Evolutionary conservation across 2,329 filamentous ascomycete genomes (phyloP), one percentile per base, ranked within the genome.

Genomic region (Aureobasidium sp.): DNA sequence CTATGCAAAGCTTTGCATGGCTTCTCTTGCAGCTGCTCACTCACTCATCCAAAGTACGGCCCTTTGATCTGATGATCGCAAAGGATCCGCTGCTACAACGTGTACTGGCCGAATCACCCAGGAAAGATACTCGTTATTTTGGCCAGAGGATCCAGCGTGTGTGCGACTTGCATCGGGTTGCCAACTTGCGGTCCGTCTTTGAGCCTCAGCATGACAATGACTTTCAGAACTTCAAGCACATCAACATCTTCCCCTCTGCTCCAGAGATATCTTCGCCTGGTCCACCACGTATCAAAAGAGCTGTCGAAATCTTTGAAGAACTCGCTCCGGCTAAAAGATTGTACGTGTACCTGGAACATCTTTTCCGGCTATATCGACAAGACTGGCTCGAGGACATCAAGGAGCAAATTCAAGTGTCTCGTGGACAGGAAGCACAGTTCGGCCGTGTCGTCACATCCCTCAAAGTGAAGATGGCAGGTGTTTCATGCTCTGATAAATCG

Each of bases 1-100:
- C 45, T 7, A 39, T 2, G 24, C 45, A 49, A 30, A 38, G 34
- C 24, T 49, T 49, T 22, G 45, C 45, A 4, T 49, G 45, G 45
- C 21, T 49, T 1, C 24, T 49, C 1, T 22, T 49, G 12, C 34
- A 39, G 12, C 6, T 49, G 5, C 45, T 49, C 11, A 49, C 22
- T 25, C 25, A 38, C 3, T 25, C n/a, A 7, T 19, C 19, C 34
- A 49, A 21, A 3, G 34, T 49, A 3, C 24, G 32, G 7, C 45
- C 45, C 4, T 21, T 21, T n/a, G 34, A 49, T 25, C 6, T 49
- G 45, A 30, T 49, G 34, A 39, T 39, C 11, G 34, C 32, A 16
- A 38, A 25, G 8, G 45, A 49, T 39, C 22, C 45, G 21, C 17
- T 29, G 24, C 6, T 49, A 11, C 34, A 25, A n/a, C n/a, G 24